Conservation (phyloP, 257 asterid species). For the Solanum arcanum region DNA sequence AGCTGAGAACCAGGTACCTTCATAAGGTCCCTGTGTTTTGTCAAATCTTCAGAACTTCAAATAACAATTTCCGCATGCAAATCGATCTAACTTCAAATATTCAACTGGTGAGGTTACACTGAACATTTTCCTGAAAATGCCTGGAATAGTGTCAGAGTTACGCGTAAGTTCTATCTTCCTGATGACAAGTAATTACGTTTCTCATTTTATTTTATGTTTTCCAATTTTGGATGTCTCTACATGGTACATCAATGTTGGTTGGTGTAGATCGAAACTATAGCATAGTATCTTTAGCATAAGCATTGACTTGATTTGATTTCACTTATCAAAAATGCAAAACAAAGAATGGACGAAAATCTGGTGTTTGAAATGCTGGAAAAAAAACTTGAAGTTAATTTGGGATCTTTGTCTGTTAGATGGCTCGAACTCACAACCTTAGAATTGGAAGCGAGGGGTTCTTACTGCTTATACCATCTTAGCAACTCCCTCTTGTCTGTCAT, state of each 20-base stretch:
- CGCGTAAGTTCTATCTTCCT: constrained; percentile 12
- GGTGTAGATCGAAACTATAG: neutral
- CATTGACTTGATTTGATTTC: neutral
- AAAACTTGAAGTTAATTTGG: constrained; percentile 34
- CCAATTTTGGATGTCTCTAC: neutral
- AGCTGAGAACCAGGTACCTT: too few relatives aligned
- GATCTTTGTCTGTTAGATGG: constrained; percentile 8
- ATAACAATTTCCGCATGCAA: constrained; percentile 18
- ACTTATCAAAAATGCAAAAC: constrained; percentile 14
- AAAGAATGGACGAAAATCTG: constrained; percentile 2
- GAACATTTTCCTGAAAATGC: constrained; percentile 28
- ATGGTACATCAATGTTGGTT: neutral
- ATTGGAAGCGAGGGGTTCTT: too few relatives aligned
- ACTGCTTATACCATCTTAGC: too few relatives aligned
- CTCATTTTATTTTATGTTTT: too few relatives aligned
- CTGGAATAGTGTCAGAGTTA: constrained; percentile 15
- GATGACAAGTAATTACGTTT: too few relatives aligned
- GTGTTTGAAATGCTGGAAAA: constrained; percentile 19
- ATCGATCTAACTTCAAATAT: constrained; percentile 35
- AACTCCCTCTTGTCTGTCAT: too few relatives aligned
- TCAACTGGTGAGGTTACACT: constrained; percentile 34
- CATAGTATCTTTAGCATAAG: neutral
- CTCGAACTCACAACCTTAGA: too few relatives aligned
- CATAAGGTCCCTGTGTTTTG: too few relatives aligned
- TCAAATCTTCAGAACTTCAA: too few relatives aligned